Conservation (phyloP, 2,329 filamentous ascomycete genomes). For the Massarina eburnea region DNA sequence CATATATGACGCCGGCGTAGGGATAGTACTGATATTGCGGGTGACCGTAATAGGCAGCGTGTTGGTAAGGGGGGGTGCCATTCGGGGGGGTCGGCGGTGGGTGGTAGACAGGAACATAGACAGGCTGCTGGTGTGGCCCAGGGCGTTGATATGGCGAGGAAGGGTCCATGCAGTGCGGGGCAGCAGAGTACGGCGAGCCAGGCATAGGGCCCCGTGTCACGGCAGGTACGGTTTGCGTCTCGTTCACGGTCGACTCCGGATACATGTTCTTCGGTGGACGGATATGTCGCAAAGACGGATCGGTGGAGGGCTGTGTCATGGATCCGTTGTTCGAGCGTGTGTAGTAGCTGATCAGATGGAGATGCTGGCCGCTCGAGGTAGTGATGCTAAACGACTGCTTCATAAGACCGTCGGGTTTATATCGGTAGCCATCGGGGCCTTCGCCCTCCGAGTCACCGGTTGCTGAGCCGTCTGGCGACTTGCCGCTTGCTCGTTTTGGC, state of each 20-base stretch:
- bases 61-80: constrained; percentile 47
- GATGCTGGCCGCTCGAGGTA: constrained; percentile 83
- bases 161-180: constrained; percentile 59
- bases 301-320: constrained; percentile 78
- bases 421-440: constrained; percentile 48
- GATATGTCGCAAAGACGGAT: constrained; percentile 78
- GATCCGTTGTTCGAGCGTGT: constrained; percentile 76
- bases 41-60: constrained; percentile 40
- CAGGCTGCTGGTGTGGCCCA: constrained; percentile 43
- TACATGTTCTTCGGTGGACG: constrained; percentile 93
- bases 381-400: constrained; percentile 99
- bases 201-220: constrained; percentile 74
- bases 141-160: constrained; percentile 50
- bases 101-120: constrained; percentile 46
- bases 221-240: constrained; percentile 76
- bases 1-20: constrained; percentile 36
- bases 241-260: constrained; percentile 90
- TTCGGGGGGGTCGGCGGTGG: constrained; percentile 43
- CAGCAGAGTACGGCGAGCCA: constrained; percentile 57
- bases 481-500: constrained; percentile 54
- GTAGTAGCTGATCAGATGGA: constrained; percentile 98
- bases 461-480: constrained; percentile 80
- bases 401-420: constrained; percentile 92
- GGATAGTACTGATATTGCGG: constrained; percentile 35
- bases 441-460: constrained; percentile 82